A percentile compares a stretch with the other conserved stretches of the same genome.
Conservation (phyloP, 192 early-diverging fungal genomes). For the Entomortierella beljakovae region DNA sequence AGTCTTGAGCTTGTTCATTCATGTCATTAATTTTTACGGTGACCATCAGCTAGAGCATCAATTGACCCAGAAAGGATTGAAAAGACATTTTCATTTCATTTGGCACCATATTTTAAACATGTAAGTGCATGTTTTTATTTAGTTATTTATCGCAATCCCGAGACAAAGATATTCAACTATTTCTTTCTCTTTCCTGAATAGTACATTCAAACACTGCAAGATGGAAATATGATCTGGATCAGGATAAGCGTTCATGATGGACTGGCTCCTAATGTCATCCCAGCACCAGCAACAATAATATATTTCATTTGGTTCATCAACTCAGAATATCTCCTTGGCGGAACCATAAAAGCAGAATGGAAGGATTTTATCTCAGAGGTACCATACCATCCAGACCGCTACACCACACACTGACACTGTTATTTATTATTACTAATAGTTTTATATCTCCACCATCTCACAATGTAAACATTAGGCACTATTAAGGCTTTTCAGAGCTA, state of each 20-base stretch:
- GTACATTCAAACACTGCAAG: conserved; percentile 36
- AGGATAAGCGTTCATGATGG: conserved; percentile 60
- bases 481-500: conserved; percentile 44
- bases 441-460: background rate
- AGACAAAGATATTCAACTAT: background rate
- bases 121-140: conserved; percentile 28
- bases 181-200: background rate
- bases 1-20: too few species aligned
- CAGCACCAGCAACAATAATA: conserved; percentile 32
- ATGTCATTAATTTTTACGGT: too few species aligned
- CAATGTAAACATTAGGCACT: conserved; percentile 32
- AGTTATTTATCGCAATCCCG: background rate
- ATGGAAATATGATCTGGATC: conserved; percentile 55
- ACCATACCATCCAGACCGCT: background rate
- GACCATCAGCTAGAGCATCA: background rate
- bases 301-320: conserved; percentile 59
- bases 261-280: conserved; percentile 49
- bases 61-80: conserved; percentile 24
- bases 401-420: too few species aligned
- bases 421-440: background rate
- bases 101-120: conserved; percentile 50
- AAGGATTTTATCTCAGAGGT: conserved; percentile 57
- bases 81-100: conserved; percentile 29
- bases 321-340: conserved; percentile 55
- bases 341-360: conserved; percentile 49